phyloP scores from a whole-genome alignment of 2,329 filamentous ascomycete species.

The Fusarium domesticum region DNA sequence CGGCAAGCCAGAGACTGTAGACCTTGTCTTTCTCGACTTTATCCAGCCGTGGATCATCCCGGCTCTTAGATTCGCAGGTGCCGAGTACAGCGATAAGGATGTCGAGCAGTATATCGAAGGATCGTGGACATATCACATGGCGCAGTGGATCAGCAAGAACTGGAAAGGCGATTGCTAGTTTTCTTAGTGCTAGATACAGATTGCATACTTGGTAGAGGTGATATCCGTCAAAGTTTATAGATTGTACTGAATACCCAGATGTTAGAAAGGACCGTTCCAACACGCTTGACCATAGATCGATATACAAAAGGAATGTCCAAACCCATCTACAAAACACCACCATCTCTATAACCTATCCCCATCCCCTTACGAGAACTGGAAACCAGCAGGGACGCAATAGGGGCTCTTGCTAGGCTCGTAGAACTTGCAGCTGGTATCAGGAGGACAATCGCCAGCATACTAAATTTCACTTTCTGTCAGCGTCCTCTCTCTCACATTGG shows the following conservation, averaged over 20 bases:
- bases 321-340: neutral
- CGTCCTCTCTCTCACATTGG: no score
- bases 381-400: slow-evolving; percentile 38
- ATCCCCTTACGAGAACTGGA: slow-evolving; percentile 24
- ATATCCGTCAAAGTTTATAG: neutral
- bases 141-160: slow-evolving; percentile 56
- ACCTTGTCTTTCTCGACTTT: slow-evolving; percentile 90
- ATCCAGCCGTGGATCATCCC: slow-evolving; percentile 77
- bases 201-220: no score
- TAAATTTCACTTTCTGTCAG: slow-evolving; percentile 17
- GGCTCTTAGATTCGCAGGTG: slow-evolving; percentile 63
- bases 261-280: neutral
- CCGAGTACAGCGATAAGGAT: slow-evolving; percentile 47
- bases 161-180: slow-evolving; percentile 51
- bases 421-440: slow-evolving; percentile 38
- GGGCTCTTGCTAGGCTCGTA: slow-evolving; percentile 34
- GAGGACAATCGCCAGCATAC: slow-evolving; percentile 36
- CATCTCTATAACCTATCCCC: neutral
- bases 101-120: slow-evolving; percentile 52
- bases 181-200: no score
- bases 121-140: slow-evolving; percentile 55
- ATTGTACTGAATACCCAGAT: neutral
- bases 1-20: slow-evolving; percentile 67
- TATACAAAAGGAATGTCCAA: neutral
- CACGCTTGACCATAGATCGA: neutral